A percentile compares a stretch with the other conserved stretches of the same genome.
These are phyloP conservation scores for Pneumocystis carinii DNA, from an alignment of 1,139 yeast genomes.

Conservation along the genomic window DNA sequence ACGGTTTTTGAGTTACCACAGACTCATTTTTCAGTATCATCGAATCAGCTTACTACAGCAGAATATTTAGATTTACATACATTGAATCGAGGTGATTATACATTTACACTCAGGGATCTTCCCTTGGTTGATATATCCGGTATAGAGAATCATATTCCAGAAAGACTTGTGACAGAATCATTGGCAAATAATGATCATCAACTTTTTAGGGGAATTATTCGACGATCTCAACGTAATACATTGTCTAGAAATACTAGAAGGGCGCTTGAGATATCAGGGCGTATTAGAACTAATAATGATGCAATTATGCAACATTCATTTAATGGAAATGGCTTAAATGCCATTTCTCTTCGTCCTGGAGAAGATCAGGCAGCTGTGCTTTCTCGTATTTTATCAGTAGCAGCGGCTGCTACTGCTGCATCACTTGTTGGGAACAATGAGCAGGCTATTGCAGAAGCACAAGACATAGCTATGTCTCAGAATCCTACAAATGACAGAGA, in stretches of 20 bases:
- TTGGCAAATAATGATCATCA: neutral
- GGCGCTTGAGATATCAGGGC: neutral
- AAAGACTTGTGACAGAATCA: neutral
- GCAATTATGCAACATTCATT: neutral
- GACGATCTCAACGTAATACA: neutral
- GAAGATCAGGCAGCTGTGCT: constrained; percentile 31
- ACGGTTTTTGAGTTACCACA: neutral
- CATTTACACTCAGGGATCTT: neutral
- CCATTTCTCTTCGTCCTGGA: constrained; percentile 11
- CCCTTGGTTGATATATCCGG: neutral
- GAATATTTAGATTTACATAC: neutral
- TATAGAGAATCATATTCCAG: neutral
- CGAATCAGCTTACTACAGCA: neutral
- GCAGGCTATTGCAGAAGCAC: constrained; percentile 7
- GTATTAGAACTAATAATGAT: neutral
- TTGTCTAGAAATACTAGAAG: neutral
- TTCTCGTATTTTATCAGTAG: constrained; percentile 32
- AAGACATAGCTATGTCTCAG: constrained; percentile 5
- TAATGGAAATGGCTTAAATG: neutral
- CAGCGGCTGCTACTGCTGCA: constrained; percentile 34
- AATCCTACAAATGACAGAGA: constrained; percentile 8
- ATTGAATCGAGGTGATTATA: neutral
- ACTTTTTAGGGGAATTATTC: neutral
- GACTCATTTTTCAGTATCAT: neutral
- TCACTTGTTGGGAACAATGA: constrained; percentile 28